Percentiles rank a stretch among this genome's conserved stretches.
phyloP scores from a whole-genome alignment of 1,284 basidiomycete genomes.

The Pterulicium gracile region DNA sequence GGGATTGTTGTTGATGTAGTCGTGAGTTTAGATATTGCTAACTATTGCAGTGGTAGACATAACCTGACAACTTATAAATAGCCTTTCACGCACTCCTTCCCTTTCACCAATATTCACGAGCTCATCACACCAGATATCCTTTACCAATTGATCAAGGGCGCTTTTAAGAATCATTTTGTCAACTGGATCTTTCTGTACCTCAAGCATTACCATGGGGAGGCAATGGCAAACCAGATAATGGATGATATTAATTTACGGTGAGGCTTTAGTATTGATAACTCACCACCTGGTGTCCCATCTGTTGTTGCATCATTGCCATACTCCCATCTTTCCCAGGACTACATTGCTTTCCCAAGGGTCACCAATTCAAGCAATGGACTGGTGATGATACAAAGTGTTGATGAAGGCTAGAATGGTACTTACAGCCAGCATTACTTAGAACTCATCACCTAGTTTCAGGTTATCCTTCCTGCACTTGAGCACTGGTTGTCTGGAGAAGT shows the following conservation, averaged over 20 bases:
- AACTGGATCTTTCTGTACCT: conserved; percentile 6
- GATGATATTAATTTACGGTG: too few species aligned
- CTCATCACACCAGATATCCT: conserved; percentile 8
- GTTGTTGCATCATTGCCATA: conserved; percentile 15
- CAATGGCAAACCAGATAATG: too few species aligned
- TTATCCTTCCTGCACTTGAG: conserved; percentile 16
- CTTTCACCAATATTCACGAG: conserved; percentile 2
- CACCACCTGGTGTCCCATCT: conserved; percentile 13
- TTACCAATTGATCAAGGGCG: conserved; percentile 24
- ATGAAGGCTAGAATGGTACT: too few species aligned
- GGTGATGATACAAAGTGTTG: conserved; percentile 18
- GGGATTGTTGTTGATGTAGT: too few species aligned
- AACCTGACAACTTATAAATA: too few species aligned
- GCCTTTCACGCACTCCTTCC: too few species aligned
- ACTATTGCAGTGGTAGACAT: too few species aligned
- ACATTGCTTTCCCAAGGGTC: conserved; percentile 20
- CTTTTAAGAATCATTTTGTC: conserved; percentile 20
- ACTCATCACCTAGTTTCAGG: too few species aligned
- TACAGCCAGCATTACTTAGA: too few species aligned
- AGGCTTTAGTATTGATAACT: conserved; percentile 17
- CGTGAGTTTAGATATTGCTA: too few species aligned
- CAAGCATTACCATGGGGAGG: too few species aligned
- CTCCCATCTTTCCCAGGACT: too few species aligned
- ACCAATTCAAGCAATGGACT: conserved; percentile 17
- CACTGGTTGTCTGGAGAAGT: conserved; percentile 5